Evolutionary conservation across 1,284 basidiomycete genomes (phyloP), one percentile per base, ranked within the genome.

Genomic region (Ceraceosorus bombacis): DNA sequence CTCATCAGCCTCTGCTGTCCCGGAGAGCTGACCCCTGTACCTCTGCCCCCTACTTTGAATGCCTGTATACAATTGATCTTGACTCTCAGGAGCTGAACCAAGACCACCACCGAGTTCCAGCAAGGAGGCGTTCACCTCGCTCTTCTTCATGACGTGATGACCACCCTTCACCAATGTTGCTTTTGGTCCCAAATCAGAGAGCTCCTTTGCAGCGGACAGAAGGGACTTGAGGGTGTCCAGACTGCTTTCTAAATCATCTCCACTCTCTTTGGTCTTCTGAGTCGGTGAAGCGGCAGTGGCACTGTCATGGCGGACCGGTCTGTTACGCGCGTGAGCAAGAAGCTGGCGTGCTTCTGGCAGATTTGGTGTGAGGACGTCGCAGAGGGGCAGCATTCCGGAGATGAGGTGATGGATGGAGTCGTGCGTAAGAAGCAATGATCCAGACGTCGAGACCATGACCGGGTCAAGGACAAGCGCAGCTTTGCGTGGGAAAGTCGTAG

Each of bases 391-490:
- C 1, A 96, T 79, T 9, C 85, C 82, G 0, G 78, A 60, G 8
- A 85, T 81, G 57, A 95, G 74, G 1, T 82, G 80, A 5, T 82
- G 77, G 50, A 93, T 76, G 0, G 90, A 89, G 8, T 85, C 82
- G 5, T 83, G 78, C 2, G 86, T 81, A 4, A 96, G 81, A 0
- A 97, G 82, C 6, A 82, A 83, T 68, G 93, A 89, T 2, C 92
- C 91, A 0, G 90, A 92, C 0, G 92, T 95, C 2, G 90, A 91
- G 0, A 96, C 88, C 78, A 88, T 93, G 27, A 97, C 92, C 0
- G 93, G 92, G 76, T 77, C 75, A 37, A 77, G 55, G 0, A 77
- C 70, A 51, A 77, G 60, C 1, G 73, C 27, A 27, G 69, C 1
- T 64, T 58, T 13, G 53, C 53, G 8, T 36, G 10, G n/a, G 53